A percentile compares a stretch with the other conserved stretches of the same genome.
These are phyloP conservation scores for Trichocladium uniseriatum DNA, from an alignment of 495 filamentous ascomycete species.

Conservation along the genomic window DNA sequence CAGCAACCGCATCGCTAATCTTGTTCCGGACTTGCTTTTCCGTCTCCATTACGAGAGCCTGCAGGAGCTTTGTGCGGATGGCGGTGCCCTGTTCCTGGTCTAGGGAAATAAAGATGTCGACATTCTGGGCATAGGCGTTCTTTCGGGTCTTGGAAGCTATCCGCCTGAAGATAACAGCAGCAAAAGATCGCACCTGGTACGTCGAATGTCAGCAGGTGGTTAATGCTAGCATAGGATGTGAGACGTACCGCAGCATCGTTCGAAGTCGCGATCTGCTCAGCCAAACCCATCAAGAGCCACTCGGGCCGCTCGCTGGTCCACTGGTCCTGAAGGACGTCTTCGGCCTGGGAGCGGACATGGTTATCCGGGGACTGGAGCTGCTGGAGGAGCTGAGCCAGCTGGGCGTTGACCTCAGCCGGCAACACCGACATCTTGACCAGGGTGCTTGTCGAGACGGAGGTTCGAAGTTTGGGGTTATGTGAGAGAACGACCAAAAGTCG, in stretches of 20 bases:
- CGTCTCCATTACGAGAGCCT: constrained; percentile 61
- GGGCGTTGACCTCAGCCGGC: constrained; percentile 66
- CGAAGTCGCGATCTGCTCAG: constrained; percentile 73
- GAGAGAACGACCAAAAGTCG: not conserved
- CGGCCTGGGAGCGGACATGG: constrained; percentile 67
- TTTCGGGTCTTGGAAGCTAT: constrained; percentile 84
- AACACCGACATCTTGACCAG: constrained; percentile 65
- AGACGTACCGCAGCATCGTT: constrained; percentile 54
- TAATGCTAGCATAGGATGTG: not conserved
- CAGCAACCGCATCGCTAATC: constrained; percentile 91
- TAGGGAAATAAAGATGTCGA: constrained; percentile 76
- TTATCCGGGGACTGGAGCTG: constrained; percentile 90
- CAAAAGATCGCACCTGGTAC: constrained; percentile 69
- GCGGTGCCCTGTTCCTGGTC: constrained; percentile 56
- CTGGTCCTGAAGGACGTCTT: constrained; percentile 79
- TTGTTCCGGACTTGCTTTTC: constrained; percentile 75
- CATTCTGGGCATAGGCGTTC: constrained; percentile 56
- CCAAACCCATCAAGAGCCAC: constrained; percentile 82
- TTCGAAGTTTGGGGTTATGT: not conserved
- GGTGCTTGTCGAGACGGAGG: not conserved
- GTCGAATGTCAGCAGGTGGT: not conserved
- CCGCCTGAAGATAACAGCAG: constrained; percentile 88
- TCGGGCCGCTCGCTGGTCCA: constrained; percentile 78
- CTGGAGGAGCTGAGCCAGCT: constrained; percentile 76
- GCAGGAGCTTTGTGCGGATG: constrained; percentile 74